phyloP scores from a whole-genome alignment of 2,329 filamentous ascomycete genomes.

The Aureobasidium sp. region DNA sequence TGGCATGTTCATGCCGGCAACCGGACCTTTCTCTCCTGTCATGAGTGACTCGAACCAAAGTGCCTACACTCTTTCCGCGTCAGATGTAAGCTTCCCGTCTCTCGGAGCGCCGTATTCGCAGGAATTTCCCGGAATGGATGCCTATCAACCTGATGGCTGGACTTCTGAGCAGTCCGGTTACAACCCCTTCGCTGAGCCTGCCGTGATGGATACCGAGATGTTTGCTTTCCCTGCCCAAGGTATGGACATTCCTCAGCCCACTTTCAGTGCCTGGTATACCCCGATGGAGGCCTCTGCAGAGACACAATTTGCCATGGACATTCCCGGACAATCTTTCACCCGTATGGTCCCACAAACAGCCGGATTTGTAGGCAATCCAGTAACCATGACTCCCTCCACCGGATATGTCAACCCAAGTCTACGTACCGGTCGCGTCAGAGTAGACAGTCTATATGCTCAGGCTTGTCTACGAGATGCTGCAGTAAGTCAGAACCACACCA shows the following conservation, averaged over 20 bases:
- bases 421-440: neutral
- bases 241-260: neutral
- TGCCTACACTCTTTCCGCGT: constrained; percentile 1
- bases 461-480: neutral
- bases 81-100: constrained; percentile 7
- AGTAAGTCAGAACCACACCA: constrained; percentile 4
- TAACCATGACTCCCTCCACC: neutral
- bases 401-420: neutral
- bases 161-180: neutral
- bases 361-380: constrained; percentile 12
- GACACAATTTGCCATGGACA: neutral
- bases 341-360: constrained; percentile 6
- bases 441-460: constrained; percentile 6
- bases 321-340: neutral
- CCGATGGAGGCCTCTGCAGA: neutral
- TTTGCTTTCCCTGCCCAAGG: constrained; percentile 3
- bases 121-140: neutral
- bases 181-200: constrained; percentile 4
- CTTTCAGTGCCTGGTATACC: neutral
- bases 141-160: neutral
- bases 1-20: neutral
- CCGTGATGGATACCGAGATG: neutral
- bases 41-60: constrained; percentile 6
- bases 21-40: constrained; percentile 6
- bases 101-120: neutral